Conservation (phyloP, 495 filamentous ascomycete species). For the Platismatia glauca region DNA sequence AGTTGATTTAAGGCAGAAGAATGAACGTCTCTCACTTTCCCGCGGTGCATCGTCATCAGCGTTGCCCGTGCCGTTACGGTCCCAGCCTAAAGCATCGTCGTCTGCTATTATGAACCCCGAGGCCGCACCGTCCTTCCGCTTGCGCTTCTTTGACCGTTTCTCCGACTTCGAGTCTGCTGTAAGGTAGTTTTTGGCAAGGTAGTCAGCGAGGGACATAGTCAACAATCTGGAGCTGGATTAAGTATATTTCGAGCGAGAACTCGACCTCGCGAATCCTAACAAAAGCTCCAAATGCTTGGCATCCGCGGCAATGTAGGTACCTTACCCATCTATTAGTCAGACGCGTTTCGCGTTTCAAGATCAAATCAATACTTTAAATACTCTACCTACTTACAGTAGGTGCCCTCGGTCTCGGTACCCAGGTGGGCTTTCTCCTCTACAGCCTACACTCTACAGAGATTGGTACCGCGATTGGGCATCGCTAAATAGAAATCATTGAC, state of each 20-base stretch:
- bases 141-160: constrained; percentile 80
- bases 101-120: constrained; percentile 79
- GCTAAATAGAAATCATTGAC: too few relatives aligned
- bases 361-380: not conserved
- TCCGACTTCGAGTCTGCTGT: constrained; percentile 64
- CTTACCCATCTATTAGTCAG: too few relatives aligned
- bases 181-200: constrained; percentile 92
- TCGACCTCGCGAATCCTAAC: too few relatives aligned
- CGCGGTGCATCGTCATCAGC: constrained; percentile 39
- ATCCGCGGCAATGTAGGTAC: not conserved
- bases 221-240: not conserved
- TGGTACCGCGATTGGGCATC: too few relatives aligned
- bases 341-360: not conserved
- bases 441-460: too few relatives aligned
- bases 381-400: too few relatives aligned
- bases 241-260: not conserved
- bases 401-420: too few relatives aligned
- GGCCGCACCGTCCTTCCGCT: constrained; percentile 40
- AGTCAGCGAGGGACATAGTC: constrained; percentile 58
- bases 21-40: constrained; percentile 23
- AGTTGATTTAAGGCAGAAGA: not conserved
- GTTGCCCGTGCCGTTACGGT: constrained; percentile 30
- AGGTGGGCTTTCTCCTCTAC: too few relatives aligned
- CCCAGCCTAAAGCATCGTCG: constrained; percentile 75
- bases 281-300: too few relatives aligned